phyloP scores from a whole-genome alignment of 257 asterid species.

The Capsicum chinense region DNA sequence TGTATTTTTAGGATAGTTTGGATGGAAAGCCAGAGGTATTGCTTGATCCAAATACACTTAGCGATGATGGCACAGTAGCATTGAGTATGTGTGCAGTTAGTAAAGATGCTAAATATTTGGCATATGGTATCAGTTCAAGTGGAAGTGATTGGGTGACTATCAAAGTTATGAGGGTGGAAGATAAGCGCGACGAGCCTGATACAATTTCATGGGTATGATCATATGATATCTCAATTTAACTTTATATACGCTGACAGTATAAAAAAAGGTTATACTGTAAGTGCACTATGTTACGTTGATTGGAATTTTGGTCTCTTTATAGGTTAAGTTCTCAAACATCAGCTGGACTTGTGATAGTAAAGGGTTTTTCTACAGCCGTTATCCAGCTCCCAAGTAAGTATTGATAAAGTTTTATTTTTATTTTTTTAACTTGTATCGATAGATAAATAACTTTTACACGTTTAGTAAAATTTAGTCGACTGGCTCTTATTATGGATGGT shows the following conservation, averaged over 20 bases:
- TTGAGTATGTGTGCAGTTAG: slow-evolving; percentile 61
- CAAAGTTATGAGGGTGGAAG: slow-evolving; percentile 71
- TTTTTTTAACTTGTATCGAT: no score
- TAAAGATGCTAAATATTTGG: slow-evolving; percentile 82
- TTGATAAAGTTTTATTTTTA: neutral
- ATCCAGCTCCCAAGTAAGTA: slow-evolving; percentile 84
- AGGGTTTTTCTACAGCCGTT: slow-evolving; percentile 95
- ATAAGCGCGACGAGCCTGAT: slow-evolving; percentile 65
- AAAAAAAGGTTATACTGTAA: neutral
- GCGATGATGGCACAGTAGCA: slow-evolving; percentile 90
- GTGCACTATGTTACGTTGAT: neutral
- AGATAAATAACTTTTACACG: no score
- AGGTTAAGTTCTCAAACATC: slow-evolving; percentile 81
- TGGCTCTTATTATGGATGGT: neutral
- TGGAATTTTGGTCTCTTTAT: neutral
- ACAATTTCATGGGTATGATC: slow-evolving; percentile 76
- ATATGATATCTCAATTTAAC: neutral
- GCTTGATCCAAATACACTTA: slow-evolving; percentile 87
- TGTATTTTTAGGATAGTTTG: slow-evolving; percentile 62
- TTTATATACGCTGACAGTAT: neutral
- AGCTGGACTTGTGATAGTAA: slow-evolving; percentile 91
- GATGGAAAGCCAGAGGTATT: slow-evolving; percentile 74
- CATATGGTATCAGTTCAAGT: slow-evolving; percentile 83
- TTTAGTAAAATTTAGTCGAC: no score
- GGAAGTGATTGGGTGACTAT: slow-evolving; percentile 98